phyloP scores from a whole-genome alignment of 2,329 filamentous ascomycete genomes.

The Aquanectria penicillioides region DNA sequence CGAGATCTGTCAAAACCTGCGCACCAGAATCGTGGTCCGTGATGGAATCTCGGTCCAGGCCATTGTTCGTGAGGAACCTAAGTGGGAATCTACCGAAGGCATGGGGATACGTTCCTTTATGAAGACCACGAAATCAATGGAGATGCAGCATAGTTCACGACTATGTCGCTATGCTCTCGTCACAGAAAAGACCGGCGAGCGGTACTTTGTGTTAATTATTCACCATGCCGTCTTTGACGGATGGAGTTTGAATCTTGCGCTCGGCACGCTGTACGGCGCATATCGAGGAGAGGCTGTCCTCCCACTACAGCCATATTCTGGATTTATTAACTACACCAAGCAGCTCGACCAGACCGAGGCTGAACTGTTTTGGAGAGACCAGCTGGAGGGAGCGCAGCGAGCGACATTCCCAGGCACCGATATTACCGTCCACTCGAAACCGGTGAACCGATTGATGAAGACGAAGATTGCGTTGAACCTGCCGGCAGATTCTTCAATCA shows the following conservation, averaged over 20 bases:
- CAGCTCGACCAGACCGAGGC: not conserved
- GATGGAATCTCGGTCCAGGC: not conserved
- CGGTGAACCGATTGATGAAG: constrained; percentile 52
- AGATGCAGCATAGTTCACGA: constrained; percentile 1
- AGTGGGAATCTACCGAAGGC: not conserved
- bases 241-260: constrained; percentile 6
- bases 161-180: constrained; percentile 5
- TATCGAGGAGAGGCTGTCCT: not conserved
- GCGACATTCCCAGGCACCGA: not conserved
- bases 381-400: not conserved
- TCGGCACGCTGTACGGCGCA: not conserved
- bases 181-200: not conserved
- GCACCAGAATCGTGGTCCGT: not conserved
- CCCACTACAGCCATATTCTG: constrained; percentile 1
- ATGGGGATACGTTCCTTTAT: not conserved
- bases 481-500: too few species aligned
- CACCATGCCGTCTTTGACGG: constrained; percentile 10
- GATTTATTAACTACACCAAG: constrained; percentile 3
- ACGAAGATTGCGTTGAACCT: too few species aligned
- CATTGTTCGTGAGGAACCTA: not conserved
- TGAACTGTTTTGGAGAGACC: not conserved
- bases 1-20: constrained; percentile 4
- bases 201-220: not conserved
- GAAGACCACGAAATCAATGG: not conserved
- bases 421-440: not conserved